phyloP scores from a whole-genome alignment of 371 early-diverging fungal species.

The Rhizoclosmatium hyalinum region DNA sequence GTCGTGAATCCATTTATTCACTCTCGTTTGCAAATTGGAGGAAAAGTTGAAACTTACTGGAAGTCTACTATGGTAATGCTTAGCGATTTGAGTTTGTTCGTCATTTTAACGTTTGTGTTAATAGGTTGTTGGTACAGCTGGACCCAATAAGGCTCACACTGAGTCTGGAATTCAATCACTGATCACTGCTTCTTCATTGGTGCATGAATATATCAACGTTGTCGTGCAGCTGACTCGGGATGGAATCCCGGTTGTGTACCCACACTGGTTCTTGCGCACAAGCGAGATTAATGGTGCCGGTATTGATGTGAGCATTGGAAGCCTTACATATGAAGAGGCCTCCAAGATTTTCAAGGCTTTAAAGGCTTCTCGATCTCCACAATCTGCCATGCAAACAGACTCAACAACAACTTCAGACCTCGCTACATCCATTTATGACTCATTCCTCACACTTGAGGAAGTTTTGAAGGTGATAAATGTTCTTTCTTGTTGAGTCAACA shows the following conservation, averaged over 20 bases:
- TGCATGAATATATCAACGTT: constrained; percentile 74
- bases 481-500: not conserved
- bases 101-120: not conserved
- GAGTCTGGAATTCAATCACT: constrained; percentile 72
- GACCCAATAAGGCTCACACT: constrained; percentile 26
- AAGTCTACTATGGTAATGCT: constrained; percentile 77
- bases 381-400: constrained; percentile 22
- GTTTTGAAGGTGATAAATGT: constrained; percentile 65
- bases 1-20: constrained; percentile 88
- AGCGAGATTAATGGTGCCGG: constrained; percentile 3
- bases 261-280: constrained; percentile 67
- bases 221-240: constrained; percentile 92
- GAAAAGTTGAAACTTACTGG: constrained; percentile 96
- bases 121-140: constrained; percentile 34
- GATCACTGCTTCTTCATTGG: constrained; percentile 65
- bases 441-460: constrained; percentile 77
- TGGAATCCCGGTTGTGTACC: constrained; percentile 85
- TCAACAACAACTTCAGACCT: constrained; percentile 33
- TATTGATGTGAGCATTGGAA: constrained; percentile 8
- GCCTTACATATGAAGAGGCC: constrained; percentile 17
- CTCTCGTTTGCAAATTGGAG: constrained; percentile 87
- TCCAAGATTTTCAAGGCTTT: constrained; percentile 21
- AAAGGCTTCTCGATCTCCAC: not conserved
- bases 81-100: not conserved
- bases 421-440: constrained; percentile 47